phyloP scores from a whole-genome alignment of 176 grass and related monocot genomes.

The Cocos nucifera region DNA sequence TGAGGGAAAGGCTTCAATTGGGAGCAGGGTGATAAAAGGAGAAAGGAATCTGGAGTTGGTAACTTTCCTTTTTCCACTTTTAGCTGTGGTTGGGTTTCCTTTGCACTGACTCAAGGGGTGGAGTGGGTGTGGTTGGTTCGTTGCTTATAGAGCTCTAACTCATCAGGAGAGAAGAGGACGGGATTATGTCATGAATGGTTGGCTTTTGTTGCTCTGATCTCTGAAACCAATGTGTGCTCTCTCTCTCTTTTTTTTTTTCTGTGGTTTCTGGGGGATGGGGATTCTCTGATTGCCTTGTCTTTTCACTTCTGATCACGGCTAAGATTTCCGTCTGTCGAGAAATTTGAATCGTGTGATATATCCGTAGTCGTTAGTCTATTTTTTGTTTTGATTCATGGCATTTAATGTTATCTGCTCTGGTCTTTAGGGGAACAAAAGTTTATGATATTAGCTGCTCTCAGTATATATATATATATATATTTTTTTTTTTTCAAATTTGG shows the following conservation, averaged over 20 bases:
- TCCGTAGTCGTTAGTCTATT: no score
- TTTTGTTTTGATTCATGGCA: no score
- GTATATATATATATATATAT: no score
- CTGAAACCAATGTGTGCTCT: conserved; percentile 3
- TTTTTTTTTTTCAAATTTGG: no score
- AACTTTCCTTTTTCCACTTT: conserved; percentile 22
- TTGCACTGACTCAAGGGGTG: conserved; percentile 11
- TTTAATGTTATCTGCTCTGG: no score
- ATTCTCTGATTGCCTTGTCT: conserved; percentile 16
- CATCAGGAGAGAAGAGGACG: no score
- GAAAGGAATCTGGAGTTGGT: conserved; percentile 36
- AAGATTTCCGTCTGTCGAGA: conserved; percentile 4
- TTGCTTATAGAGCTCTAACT: not conserved
- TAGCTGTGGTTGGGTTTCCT: conserved; percentile 6
- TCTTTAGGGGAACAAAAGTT: no score
- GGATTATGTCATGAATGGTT: not conserved
- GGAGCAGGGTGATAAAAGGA: conserved; percentile 21
- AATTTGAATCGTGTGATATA: no score
- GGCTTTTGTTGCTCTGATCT: conserved; percentile 17
- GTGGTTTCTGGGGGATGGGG: not conserved
- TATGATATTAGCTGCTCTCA: no score
- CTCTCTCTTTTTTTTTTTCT: not conserved
- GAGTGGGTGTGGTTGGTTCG: not conserved
- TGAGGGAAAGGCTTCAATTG: conserved; percentile 9
- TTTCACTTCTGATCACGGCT: conserved; percentile 33